Evolutionary conservation across 768 basidiomycete genomes (phyloP).

Genomic region (Tylopilus felleus): DNA sequence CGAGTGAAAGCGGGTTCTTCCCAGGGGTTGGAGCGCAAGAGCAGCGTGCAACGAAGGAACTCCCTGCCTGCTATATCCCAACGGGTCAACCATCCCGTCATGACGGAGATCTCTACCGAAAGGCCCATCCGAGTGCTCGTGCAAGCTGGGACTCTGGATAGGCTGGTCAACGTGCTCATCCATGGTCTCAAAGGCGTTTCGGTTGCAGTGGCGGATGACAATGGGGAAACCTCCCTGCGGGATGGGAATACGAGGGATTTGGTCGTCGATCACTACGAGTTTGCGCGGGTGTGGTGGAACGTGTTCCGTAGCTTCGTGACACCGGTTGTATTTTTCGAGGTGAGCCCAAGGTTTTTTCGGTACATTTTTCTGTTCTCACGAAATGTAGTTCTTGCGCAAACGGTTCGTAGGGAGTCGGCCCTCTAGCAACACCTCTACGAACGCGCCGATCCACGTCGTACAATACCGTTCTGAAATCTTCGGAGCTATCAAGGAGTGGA

Average conservation of each 20-base stretch:
- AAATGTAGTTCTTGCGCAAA: constrained; percentile 65
- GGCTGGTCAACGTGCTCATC: constrained; percentile 70
- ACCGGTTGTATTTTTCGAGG: constrained; percentile 83
- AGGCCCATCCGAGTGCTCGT: constrained; percentile 73
- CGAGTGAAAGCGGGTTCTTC: constrained; percentile 71
- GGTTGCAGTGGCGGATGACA: constrained; percentile 81
- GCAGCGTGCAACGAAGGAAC: constrained; percentile 68
- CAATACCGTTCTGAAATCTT: constrained; percentile 60
- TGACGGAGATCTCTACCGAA: constrained; percentile 63
- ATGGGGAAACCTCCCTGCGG: constrained; percentile 76
- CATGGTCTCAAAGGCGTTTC: constrained; percentile 75
- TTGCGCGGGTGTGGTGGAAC: constrained; percentile 78
- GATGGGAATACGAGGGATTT: constrained; percentile 73
- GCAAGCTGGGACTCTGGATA: constrained; percentile 73
- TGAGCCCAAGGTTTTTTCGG: constrained; percentile 29
- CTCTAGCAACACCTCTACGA: constrained; percentile 38
- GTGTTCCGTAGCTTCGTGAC: constrained; percentile 80
- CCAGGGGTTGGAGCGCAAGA: constrained; percentile 70
- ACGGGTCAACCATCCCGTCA: constrained; percentile 52
- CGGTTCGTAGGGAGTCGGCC: constrained; percentile 57
- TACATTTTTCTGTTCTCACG: not conserved
- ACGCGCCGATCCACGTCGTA: constrained; percentile 45
- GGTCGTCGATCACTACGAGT: constrained; percentile 69
- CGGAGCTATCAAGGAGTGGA: constrained; percentile 67
- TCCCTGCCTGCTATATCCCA: constrained; percentile 77